Evolutionary conservation across 2,329 filamentous ascomycete genomes (phyloP).

Genomic region (Ascochyta koolunga): DNA sequence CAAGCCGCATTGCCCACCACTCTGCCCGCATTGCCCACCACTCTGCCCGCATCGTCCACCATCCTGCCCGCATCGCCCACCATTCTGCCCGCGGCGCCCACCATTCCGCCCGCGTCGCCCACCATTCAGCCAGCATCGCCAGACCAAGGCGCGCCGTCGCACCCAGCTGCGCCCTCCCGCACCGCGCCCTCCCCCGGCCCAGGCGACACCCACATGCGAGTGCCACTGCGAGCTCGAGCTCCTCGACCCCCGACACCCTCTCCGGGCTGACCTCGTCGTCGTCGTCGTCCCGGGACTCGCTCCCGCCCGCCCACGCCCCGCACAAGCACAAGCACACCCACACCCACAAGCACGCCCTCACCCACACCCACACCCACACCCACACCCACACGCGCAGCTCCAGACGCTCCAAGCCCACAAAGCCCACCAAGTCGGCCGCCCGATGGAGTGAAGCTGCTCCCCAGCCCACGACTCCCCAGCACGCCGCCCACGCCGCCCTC

Average conservation of each 20-base stretch:
- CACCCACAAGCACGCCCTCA: too few species aligned
- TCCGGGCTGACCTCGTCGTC: constrained; percentile 36
- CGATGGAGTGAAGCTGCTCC: constrained; percentile 38
- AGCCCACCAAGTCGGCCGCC: constrained; percentile 30
- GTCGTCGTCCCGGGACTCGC: constrained; percentile 37
- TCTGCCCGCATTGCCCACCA: constrained; percentile 35
- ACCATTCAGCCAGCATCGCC: constrained; percentile 36
- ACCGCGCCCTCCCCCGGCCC: constrained; percentile 17
- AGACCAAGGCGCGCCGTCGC: constrained; percentile 35
- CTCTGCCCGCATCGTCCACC: constrained; percentile 35
- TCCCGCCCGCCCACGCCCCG: constrained; percentile 30
- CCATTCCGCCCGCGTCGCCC: too few species aligned
- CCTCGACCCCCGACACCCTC: constrained; percentile 30
- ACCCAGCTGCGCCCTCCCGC: constrained; percentile 20
- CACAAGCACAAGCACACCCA: too few species aligned
- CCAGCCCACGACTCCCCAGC: constrained; percentile 22
- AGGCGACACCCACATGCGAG: constrained; percentile 36
- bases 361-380: too few species aligned
- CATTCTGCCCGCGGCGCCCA: constrained; percentile 36
- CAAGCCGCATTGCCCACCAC: constrained; percentile 35
- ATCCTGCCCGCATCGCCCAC: constrained; percentile 36
- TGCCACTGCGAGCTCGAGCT: constrained; percentile 32
- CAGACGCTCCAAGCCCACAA: constrained; percentile 36
- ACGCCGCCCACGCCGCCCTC: constrained; percentile 7
- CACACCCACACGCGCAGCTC: constrained; percentile 31